phyloP scores from a whole-genome alignment of 1,284 basidiomycete species.

The Neonothopanus nambi region DNA sequence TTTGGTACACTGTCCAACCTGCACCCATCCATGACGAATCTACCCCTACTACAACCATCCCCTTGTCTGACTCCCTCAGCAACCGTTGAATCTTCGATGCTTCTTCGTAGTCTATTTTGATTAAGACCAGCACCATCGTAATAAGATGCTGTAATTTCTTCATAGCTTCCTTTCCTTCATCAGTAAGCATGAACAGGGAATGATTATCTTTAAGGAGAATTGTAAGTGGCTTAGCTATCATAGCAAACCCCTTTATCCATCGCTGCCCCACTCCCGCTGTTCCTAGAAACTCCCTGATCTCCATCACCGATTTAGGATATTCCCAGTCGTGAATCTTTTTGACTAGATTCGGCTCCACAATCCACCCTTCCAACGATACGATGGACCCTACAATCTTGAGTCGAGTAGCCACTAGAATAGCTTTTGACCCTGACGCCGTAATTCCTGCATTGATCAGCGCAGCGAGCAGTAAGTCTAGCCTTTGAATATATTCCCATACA shows the following conservation, averaged over 20 bases:
- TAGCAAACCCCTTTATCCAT: slow-evolving; percentile 7
- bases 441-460: slow-evolving; percentile 27
- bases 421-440: slow-evolving; percentile 31
- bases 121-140: slow-evolving; percentile 26
- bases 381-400: slow-evolving; percentile 30
- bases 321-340: slow-evolving; percentile 2
- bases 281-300: slow-evolving; percentile 6
- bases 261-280: neutral
- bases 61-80: slow-evolving; percentile 20
- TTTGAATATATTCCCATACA: slow-evolving; percentile 25
- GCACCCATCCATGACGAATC: slow-evolving; percentile 33
- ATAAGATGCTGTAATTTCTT: slow-evolving; percentile 27
- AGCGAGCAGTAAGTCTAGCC: slow-evolving; percentile 24
- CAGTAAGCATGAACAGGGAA: slow-evolving; percentile 21
- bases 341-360: slow-evolving; percentile 21
- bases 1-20: slow-evolving; percentile 35
- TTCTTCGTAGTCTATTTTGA: slow-evolving; percentile 28
- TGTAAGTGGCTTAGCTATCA: slow-evolving; percentile 8
- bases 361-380: slow-evolving; percentile 32
- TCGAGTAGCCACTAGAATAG: slow-evolving; percentile 21
- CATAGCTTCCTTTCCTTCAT: slow-evolving; percentile 24
- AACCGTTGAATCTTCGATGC: slow-evolving; percentile 16
- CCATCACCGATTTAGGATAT: neutral
- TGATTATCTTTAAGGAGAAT: neutral
- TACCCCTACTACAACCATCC: slow-evolving; percentile 31